Evolutionary conservation across 2,329 filamentous ascomycete species (phyloP).

Genomic region (Botryotinia globosa): DNA sequence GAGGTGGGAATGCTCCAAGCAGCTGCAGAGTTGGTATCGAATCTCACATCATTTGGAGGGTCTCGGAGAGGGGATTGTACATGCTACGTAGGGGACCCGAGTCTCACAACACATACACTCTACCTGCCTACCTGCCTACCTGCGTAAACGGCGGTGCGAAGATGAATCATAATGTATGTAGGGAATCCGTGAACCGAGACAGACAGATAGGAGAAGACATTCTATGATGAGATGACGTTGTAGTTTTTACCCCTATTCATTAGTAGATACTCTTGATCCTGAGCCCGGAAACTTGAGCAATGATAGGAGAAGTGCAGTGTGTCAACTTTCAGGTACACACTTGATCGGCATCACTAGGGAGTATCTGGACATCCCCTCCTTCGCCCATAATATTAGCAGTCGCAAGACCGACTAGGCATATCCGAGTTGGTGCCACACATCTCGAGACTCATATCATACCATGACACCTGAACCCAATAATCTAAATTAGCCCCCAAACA

Average conservation of each 20-base stretch:
- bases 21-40: not conserved
- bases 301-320: not conserved
- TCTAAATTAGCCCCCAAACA: not conserved
- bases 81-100: not conserved
- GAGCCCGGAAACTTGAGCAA: not conserved
- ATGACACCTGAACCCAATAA: not conserved
- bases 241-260: not conserved
- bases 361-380: not conserved
- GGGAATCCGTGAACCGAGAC: not conserved
- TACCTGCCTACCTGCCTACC: not conserved
- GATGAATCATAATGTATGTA: not conserved
- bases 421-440: not conserved
- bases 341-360: not conserved
- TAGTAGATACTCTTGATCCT: not conserved
- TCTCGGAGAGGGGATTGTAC: not conserved
- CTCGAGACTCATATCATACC: not conserved
- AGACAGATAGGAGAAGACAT: not conserved
- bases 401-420: not conserved
- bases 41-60: not conserved
- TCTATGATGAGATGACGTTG: not conserved
- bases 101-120: not conserved
- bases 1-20: not conserved
- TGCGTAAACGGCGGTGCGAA: not conserved
- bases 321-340: conserved; percentile 1
- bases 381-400: not conserved